These are phyloP conservation scores for Rhizodiscina lignyota DNA, from an alignment of 495 filamentous ascomycete genomes.

Conservation along the genomic window DNA sequence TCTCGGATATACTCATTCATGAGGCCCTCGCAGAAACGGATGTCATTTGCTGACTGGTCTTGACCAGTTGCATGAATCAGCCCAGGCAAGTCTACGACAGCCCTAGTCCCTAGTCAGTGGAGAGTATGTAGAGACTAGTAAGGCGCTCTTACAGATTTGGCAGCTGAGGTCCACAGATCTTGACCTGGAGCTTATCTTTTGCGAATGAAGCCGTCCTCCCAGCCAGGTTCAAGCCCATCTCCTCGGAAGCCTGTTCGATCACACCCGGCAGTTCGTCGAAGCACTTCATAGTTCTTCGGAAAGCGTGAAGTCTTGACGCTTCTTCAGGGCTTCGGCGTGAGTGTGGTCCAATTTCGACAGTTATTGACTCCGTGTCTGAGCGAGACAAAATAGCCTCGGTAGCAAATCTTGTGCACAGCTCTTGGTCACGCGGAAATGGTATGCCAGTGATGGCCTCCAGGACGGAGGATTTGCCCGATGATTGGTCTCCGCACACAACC, in stretches of 20 bases:
- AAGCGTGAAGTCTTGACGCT: neutral
- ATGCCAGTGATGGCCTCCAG: slow-evolving; percentile 6
- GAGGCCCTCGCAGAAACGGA: slow-evolving; percentile 1
- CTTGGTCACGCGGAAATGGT: slow-evolving; percentile 7
- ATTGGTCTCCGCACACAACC: slow-evolving; percentile 11
- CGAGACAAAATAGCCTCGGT: slow-evolving; percentile 6
- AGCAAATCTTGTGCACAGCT: slow-evolving; percentile 7
- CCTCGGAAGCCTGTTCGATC: slow-evolving; percentile 4
- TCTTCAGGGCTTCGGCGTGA: slow-evolving; percentile 1
- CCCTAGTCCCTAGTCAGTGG: neutral
- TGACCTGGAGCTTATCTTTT: slow-evolving; percentile 7
- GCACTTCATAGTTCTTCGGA: slow-evolving; percentile 3
- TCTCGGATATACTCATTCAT: slow-evolving; percentile 6
- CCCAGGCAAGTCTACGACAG: slow-evolving; percentile 10
- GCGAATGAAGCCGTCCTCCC: slow-evolving; percentile 2
- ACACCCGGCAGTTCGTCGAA: slow-evolving; percentile 5
- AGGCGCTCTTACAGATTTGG: slow-evolving; percentile 1
- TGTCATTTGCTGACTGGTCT: slow-evolving; percentile 1
- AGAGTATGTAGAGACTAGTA: neutral
- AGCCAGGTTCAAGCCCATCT: slow-evolving; percentile 4
- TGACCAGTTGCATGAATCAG: slow-evolving; percentile 3
- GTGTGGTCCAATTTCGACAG: slow-evolving; percentile 5
- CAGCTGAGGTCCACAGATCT: slow-evolving; percentile 5
- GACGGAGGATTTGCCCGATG: slow-evolving; percentile 8
- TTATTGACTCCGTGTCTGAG: neutral